Evolutionary conservation across 148 eudicot genomes (phyloP), one percentile per base, ranked within the genome.

Genomic region (Bassia scoparia): DNA sequence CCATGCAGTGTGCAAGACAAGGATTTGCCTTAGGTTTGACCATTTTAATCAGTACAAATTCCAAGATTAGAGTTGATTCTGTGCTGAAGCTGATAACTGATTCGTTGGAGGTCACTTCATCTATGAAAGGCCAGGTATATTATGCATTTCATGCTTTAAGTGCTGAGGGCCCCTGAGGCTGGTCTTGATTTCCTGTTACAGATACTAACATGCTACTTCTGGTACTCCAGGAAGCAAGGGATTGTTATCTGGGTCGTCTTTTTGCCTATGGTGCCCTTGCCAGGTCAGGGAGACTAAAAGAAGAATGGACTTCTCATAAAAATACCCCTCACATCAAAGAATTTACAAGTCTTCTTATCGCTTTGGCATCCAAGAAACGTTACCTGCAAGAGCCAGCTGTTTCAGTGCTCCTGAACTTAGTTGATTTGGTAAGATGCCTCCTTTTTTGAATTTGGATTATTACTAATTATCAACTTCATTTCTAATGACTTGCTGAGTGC

Each of bases 91-190:
- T 95, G 71, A 82, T 89, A 75, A 83, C 77, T 79, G 86, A 86
- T 76, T 80, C 82, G 38, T 81, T 89, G 83, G 97, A 91, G 80
- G 84, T 88, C 69, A 64, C 90, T 60, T 91, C 96, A 77, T 87
- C 97, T 52, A 88, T 89, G 96, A 94, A 90, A 90, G 99, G 99
- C 71, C 94, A 91, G 96, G 99, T 95, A 64, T 35, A 89, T 33
- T 26, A 46, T 34, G 29, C 7, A 38, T 37, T 58, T 17, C 33
- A 18, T 48, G 34, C 63, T 63, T 75, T 18, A 14, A 27, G 35
- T 70, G 58, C 60, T 23, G 12, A n/a, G n/a, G n/a, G n/a, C n/a
- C n/a, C n/a, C n/a, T n/a, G n/a, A 31, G 43, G 50, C 48, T 73
- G 52, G 55, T 69, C 76, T 58, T 56, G 20, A 4, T 67, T 73